Evolutionary conservation across 805 yeast species (phyloP).

Genomic region (Wickerhamiella shivajii): DNA sequence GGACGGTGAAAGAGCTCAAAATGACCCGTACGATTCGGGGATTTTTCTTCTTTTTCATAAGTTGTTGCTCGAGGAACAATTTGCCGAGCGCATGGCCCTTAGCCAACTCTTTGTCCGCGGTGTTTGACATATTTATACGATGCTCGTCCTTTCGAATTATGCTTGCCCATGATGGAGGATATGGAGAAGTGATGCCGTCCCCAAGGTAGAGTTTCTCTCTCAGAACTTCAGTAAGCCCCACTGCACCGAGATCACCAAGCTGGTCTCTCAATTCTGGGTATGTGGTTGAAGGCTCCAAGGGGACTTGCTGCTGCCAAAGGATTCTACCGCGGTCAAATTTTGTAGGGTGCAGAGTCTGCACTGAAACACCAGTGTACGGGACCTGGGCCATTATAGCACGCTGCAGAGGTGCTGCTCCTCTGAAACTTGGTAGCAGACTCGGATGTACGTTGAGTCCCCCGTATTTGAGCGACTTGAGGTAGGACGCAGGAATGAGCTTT

Average conservation of each 20-base stretch:
- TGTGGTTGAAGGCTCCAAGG: slow-evolving; percentile 32
- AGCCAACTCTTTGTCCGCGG: slow-evolving; percentile 10
- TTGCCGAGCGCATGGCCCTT: slow-evolving; percentile 16
- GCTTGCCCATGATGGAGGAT: slow-evolving; percentile 12
- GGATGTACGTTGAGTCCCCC: slow-evolving; percentile 92
- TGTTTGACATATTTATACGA: slow-evolving; percentile 8
- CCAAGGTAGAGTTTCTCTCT: slow-evolving; percentile 21
- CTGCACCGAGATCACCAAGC: slow-evolving; percentile 50
- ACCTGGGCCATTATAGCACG: slow-evolving; percentile 56
- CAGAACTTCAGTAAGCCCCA: slow-evolving; percentile 36
- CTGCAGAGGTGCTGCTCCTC: slow-evolving; percentile 88
- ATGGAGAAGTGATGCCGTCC: not conserved
- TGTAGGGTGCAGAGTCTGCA: slow-evolving; percentile 81
- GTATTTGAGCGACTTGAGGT: slow-evolving; percentile 34
- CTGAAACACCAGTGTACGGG: slow-evolving; percentile 59
- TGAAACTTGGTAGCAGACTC: slow-evolving; percentile 59
- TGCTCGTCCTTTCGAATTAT: slow-evolving; percentile 8
- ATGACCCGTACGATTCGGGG: slow-evolving; percentile 10
- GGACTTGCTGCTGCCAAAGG: slow-evolving; percentile 36
- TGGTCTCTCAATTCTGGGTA: slow-evolving; percentile 31
- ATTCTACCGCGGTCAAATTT: slow-evolving; percentile 71
- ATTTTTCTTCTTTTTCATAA: slow-evolving; percentile 6
- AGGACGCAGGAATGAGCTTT: slow-evolving; percentile 49
- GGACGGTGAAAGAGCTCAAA: too few species aligned
- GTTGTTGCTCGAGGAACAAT: slow-evolving; percentile 13